Evolutionary conservation across 2,329 filamentous ascomycete genomes (phyloP).

Genomic region (Laburnicola sp.): DNA sequence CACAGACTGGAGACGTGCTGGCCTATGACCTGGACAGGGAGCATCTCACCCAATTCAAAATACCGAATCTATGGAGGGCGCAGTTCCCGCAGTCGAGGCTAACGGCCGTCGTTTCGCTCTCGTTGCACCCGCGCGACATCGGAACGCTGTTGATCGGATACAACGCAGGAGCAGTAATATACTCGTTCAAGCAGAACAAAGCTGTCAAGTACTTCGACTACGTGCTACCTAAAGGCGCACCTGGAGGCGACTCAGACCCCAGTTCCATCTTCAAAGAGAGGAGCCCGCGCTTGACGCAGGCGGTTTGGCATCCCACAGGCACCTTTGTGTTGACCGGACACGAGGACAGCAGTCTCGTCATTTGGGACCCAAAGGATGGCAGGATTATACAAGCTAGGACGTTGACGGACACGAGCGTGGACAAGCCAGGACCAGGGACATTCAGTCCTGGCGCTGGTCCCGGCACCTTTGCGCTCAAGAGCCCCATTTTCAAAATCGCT

Average conservation of each 20-base stretch:
- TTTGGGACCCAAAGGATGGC: slow-evolving; percentile 93
- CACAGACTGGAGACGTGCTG: slow-evolving; percentile 80
- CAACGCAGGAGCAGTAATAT: slow-evolving; percentile 81
- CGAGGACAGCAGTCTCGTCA: slow-evolving; percentile 87
- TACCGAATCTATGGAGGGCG: slow-evolving; percentile 85
- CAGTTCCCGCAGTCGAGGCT: slow-evolving; percentile 68
- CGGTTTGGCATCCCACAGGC: slow-evolving; percentile 91
- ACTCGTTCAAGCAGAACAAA: slow-evolving; percentile 91
- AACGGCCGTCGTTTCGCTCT: slow-evolving; percentile 71
- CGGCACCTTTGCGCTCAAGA: slow-evolving; percentile 63
- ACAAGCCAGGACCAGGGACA: slow-evolving; percentile 61
- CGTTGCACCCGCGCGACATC: slow-evolving; percentile 88
- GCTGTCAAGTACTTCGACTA: slow-evolving; percentile 82
- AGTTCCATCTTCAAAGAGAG: slow-evolving; percentile 64
- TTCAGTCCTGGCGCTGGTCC: slow-evolving; percentile 49
- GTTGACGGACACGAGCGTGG: slow-evolving; percentile 71
- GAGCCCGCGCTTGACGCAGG: slow-evolving; percentile 76
- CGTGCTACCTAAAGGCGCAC: slow-evolving; percentile 75
- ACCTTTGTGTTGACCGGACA: slow-evolving; percentile 86
- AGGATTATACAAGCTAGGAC: slow-evolving; percentile 82
- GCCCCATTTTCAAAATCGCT: slow-evolving; percentile 75
- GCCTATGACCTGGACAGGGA: slow-evolving; percentile 93
- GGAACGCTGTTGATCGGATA: slow-evolving; percentile 93
- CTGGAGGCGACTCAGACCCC: slow-evolving; percentile 73
- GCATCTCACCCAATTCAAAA: slow-evolving; percentile 72